A percentile compares a stretch with the other conserved stretches of the same genome.
Conservation (phyloP, 192 early-diverging fungal genomes). For the Linnemannia elongata region DNA sequence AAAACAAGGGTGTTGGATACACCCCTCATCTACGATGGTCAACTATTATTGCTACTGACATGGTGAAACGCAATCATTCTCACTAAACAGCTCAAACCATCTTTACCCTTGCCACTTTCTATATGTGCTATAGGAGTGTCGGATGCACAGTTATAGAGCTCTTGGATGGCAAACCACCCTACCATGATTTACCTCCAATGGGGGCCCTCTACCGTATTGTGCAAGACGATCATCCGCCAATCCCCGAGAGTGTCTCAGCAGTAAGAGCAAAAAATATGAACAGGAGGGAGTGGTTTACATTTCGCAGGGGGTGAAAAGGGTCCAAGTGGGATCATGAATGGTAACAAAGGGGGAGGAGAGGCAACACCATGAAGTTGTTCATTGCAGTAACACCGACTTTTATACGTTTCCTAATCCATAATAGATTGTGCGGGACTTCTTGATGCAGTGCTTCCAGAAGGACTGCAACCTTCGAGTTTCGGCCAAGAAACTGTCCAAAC, state of each 20-base stretch:
- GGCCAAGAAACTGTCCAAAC: slow-evolving; percentile 77
- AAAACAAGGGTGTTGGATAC: neutral
- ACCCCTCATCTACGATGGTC: neutral
- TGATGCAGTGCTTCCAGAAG: slow-evolving; percentile 83
- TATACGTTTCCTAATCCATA: slow-evolving; percentile 14
- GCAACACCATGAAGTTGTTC: neutral
- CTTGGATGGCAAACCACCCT: slow-evolving; percentile 78
- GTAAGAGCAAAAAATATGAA: slow-evolving; percentile 17
- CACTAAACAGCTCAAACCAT: neutral
- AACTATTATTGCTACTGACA: neutral
- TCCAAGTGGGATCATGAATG: neutral
- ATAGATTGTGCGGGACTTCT: slow-evolving; percentile 76
- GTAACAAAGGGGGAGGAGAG: neutral
- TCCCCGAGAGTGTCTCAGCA: slow-evolving; percentile 72
- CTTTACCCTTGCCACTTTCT: neutral
- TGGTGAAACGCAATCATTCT: neutral
- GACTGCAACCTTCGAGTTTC: slow-evolving; percentile 76
- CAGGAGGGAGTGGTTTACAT: neutral
- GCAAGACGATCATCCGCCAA: slow-evolving; percentile 82
- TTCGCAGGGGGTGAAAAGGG: neutral
- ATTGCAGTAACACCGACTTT: neutral
- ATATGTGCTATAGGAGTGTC: slow-evolving; percentile 60
- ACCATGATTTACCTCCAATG: slow-evolving; percentile 77
- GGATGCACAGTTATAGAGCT: slow-evolving; percentile 82
- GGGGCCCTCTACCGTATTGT: slow-evolving; percentile 79